Percentiles rank a stretch among this genome's conserved stretches.
phyloP scores from a whole-genome alignment of 257 asterid species.

The Parsonsia alboflavescens region DNA sequence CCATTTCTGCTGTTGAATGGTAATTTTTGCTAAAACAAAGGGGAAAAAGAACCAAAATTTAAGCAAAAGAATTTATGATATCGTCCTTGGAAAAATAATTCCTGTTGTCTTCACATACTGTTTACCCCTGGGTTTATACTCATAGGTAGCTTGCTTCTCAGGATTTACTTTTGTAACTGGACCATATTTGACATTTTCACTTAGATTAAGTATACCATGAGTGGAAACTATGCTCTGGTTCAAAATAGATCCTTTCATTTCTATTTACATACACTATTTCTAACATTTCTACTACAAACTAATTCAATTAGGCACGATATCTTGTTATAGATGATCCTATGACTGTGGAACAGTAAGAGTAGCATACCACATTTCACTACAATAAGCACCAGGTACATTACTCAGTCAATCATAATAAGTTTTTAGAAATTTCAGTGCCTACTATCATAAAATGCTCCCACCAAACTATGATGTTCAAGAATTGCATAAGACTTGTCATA shows the following conservation, averaged over 20 bases:
- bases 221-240: neutral
- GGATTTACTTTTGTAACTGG: neutral
- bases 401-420: neutral
- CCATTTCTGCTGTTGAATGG: neutral
- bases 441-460: neutral
- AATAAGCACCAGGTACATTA: neutral
- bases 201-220: neutral
- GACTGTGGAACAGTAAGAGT: neutral
- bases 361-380: neutral
- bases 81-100: no score
- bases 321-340: neutral
- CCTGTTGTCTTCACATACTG: neutral
- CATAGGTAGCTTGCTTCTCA: neutral
- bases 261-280: neutral
- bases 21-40: neutral
- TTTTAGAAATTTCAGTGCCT: neutral
- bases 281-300: neutral
- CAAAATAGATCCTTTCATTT: neutral
- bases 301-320: conserved; percentile 1
- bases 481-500: neutral
- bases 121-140: neutral
- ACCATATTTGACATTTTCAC: neutral
- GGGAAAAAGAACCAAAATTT: no score
- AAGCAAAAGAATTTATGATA: no score
- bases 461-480: neutral